Conservation (phyloP, 2,329 filamentous ascomycete genomes). For the Didymella keratinophila region DNA sequence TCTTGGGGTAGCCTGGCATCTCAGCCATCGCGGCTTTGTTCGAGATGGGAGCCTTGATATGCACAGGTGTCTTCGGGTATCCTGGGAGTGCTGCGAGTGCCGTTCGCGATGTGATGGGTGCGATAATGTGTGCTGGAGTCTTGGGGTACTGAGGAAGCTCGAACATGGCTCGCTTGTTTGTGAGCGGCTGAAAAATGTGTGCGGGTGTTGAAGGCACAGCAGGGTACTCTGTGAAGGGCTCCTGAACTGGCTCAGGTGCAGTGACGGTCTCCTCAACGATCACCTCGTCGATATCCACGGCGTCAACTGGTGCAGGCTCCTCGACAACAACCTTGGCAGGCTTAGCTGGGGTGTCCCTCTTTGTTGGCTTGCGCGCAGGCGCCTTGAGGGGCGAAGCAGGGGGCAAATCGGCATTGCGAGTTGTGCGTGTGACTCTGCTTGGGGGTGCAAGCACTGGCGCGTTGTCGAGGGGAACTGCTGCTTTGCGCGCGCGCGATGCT, state of each 20-base stretch:
- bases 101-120: slow-evolving; percentile 26
- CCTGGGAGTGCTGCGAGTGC: slow-evolving; percentile 30
- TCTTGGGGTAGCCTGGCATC: slow-evolving; percentile 34
- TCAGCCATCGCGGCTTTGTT: slow-evolving; percentile 29
- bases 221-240: slow-evolving; percentile 35
- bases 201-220: slow-evolving; percentile 31
- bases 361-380: slow-evolving; percentile 38
- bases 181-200: slow-evolving; percentile 24
- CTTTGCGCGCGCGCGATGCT: slow-evolving; percentile 32
- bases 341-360: slow-evolving; percentile 26
- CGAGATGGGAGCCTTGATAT: slow-evolving; percentile 30
- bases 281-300: slow-evolving; percentile 1
- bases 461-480: slow-evolving; percentile 18
- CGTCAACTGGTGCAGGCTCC: slow-evolving; percentile 4
- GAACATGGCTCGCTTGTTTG: slow-evolving; percentile 23
- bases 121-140: slow-evolving; percentile 34
- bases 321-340: slow-evolving; percentile 17
- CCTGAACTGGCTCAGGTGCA: slow-evolving; percentile 25
- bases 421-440: slow-evolving; percentile 33
- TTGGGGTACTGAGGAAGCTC: slow-evolving; percentile 33
- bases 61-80: slow-evolving; percentile 39
- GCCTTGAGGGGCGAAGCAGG: slow-evolving; percentile 38
- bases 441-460: slow-evolving; percentile 21
- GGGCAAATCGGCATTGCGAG: slow-evolving; percentile 26
- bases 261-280: slow-evolving; percentile 1